A percentile compares a stretch with the other conserved stretches of the same genome.
Conservation (phyloP, 371 early-diverging fungal genomes). For the Mucor circinelloides region DNA sequence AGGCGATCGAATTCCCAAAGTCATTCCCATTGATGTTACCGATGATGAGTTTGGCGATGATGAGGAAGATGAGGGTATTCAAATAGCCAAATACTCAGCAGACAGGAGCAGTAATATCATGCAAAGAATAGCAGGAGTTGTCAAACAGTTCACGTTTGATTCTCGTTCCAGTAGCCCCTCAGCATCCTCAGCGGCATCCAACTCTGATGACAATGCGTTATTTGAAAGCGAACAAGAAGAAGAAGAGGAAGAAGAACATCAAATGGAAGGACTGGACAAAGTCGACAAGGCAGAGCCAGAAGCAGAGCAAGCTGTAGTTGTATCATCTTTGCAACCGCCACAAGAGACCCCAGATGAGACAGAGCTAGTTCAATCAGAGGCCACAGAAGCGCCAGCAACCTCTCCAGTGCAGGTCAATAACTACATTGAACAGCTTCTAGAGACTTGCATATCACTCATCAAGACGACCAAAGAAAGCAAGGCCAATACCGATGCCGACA, state of each 20-base stretch:
- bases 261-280: neutral
- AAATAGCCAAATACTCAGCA: neutral
- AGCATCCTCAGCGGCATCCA: neutral
- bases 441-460: neutral
- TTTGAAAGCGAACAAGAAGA: neutral
- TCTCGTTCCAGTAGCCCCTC: neutral
- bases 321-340: neutral
- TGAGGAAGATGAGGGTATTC: neutral
- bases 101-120: neutral
- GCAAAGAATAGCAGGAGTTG: neutral
- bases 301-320: neutral
- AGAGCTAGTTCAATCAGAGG: neutral
- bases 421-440: neutral
- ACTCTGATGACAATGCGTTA: neutral
- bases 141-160: neutral
- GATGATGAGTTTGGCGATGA: neutral
- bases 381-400: neutral
- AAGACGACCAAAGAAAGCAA: neutral
- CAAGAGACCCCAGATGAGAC: neutral
- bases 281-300: neutral
- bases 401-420: neutral
- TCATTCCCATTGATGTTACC: neutral
- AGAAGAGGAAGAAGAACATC: neutral
- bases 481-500: neutral
- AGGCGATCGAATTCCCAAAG: neutral